Percentiles rank a stretch among this genome's conserved stretches.
Evolutionary conservation across 371 early-diverging fungal genomes (phyloP).

Genomic region (Mortierella sp.): DNA sequence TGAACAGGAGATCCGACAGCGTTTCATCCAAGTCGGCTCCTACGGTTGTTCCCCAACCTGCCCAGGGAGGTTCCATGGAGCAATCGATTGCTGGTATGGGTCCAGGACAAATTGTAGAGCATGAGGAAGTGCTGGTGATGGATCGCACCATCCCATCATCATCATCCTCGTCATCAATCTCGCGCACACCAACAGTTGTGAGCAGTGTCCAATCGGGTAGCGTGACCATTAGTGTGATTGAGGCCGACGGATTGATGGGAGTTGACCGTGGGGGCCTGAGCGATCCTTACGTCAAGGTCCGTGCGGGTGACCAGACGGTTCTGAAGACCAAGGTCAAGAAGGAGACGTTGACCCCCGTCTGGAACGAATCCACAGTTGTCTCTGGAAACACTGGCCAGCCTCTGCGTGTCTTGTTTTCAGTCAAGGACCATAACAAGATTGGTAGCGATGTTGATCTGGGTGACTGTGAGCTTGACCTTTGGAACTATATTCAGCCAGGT

Average conservation of each 20-base stretch:
- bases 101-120: too few relatives aligned
- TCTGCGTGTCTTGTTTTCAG: slow-evolving; percentile 54
- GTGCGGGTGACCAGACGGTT: slow-evolving; percentile 59
- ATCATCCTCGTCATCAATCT: too few relatives aligned
- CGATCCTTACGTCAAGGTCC: slow-evolving; percentile 65
- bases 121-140: too few relatives aligned
- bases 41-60: too few relatives aligned
- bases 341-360: slow-evolving; percentile 75
- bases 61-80: too few relatives aligned
- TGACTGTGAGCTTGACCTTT: slow-evolving; percentile 56
- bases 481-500: slow-evolving; percentile 58
- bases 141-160: too few relatives aligned
- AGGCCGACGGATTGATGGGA: slow-evolving; percentile 65
- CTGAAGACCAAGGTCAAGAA: slow-evolving; percentile 78
- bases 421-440: slow-evolving; percentile 75
- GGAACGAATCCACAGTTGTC: slow-evolving; percentile 67
- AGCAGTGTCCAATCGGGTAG: slow-evolving; percentile 47
- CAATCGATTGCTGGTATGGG: too few relatives aligned
- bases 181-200: neutral
- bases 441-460: slow-evolving; percentile 68
- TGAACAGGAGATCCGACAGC: slow-evolving; percentile 48
- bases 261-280: slow-evolving; percentile 65
- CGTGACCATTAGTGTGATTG: slow-evolving; percentile 55
- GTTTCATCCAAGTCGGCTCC: too few relatives aligned
- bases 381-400: slow-evolving; percentile 49